Evolutionary conservation across 2,329 filamentous ascomycete species (phyloP).

Genomic region (Aspergillus uvarum): DNA sequence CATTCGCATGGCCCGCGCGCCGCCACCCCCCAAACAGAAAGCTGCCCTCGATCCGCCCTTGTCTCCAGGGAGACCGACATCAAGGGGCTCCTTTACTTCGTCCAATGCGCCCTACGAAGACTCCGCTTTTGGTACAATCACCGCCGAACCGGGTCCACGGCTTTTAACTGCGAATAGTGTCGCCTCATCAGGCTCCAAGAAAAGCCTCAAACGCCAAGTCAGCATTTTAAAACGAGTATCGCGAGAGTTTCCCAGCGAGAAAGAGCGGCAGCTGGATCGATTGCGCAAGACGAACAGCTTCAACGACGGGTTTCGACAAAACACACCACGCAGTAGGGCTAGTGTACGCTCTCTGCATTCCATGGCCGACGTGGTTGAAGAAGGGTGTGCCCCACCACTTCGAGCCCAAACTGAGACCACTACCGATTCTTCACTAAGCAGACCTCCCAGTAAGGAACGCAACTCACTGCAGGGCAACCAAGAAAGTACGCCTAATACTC

Average conservation of each 20-base stretch:
- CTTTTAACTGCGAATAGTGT: constrained; percentile 41
- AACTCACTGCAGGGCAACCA: constrained; percentile 32
- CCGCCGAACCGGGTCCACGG: constrained; percentile 41
- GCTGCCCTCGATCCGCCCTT: constrained; percentile 38
- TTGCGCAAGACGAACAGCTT: constrained; percentile 35
- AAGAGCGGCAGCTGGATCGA: constrained; percentile 35
- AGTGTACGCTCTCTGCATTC: constrained; percentile 44
- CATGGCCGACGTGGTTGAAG: constrained; percentile 45
- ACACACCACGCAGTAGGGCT: constrained; percentile 36
- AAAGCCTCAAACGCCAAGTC: constrained; percentile 38
- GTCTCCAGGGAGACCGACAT: constrained; percentile 33
- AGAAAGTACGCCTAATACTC: constrained; percentile 29
- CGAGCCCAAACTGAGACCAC: constrained; percentile 21
- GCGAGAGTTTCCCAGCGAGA: constrained; percentile 39
- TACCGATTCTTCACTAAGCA: constrained; percentile 19
- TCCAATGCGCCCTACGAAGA: constrained; percentile 35
- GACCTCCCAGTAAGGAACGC: constrained; percentile 35
- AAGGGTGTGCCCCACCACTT: constrained; percentile 23
- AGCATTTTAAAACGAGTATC: constrained; percentile 37
- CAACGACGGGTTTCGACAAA: constrained; percentile 36
- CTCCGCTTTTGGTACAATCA: constrained; percentile 40
- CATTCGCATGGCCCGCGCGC: constrained; percentile 77
- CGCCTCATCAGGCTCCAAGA: constrained; percentile 42
- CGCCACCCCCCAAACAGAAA: constrained; percentile 74
- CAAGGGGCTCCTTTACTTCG: constrained; percentile 40